These are phyloP conservation scores for Kuraishia floccosa DNA, from an alignment of 805 yeast species.

Conservation along the genomic window DNA sequence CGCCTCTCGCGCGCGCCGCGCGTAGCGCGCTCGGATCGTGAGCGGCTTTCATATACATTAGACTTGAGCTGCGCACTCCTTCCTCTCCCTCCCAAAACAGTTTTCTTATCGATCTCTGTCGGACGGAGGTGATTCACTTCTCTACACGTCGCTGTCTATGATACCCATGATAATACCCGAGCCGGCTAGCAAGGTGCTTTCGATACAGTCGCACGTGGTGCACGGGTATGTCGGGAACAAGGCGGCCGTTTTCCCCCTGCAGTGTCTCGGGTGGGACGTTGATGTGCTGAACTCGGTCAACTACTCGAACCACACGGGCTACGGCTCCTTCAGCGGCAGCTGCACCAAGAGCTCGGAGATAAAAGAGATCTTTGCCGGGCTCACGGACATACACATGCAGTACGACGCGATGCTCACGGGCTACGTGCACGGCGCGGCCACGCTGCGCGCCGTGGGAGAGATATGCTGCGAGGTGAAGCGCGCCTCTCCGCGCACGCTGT, in stretches of 20 bases:
- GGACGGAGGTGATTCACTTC: background rate
- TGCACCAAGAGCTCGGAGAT: slow-evolving; percentile 29
- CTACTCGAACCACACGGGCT: slow-evolving; percentile 64
- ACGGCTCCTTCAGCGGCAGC: slow-evolving; percentile 43
- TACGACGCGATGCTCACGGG: slow-evolving; percentile 58
- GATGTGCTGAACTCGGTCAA: slow-evolving; percentile 56
- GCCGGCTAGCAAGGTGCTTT: slow-evolving; percentile 22
- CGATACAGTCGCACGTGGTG: slow-evolving; percentile 59
- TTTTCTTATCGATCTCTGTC: background rate
- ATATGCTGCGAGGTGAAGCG: slow-evolving; percentile 22
- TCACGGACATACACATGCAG: slow-evolving; percentile 17
- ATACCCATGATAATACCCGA: background rate
- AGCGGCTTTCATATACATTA: too few relatives aligned
- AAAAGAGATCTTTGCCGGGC: slow-evolving; percentile 23
- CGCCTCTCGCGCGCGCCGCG: too few relatives aligned
- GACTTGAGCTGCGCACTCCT: too few relatives aligned
- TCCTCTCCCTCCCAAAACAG: too few relatives aligned
- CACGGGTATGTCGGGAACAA: slow-evolving; percentile 69
- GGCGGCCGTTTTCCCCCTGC: slow-evolving; percentile 56
- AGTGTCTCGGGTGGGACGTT: slow-evolving; percentile 57
- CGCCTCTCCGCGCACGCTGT: slow-evolving; percentile 22
- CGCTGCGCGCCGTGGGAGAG: slow-evolving; percentile 31
- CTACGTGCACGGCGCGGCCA: slow-evolving; percentile 47
- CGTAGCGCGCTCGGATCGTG: too few relatives aligned
- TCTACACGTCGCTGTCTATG: too few relatives aligned